These are phyloP conservation scores for Lactarius akahatsu DNA, from an alignment of 768 basidiomycete species.

Conservation along the genomic window DNA sequence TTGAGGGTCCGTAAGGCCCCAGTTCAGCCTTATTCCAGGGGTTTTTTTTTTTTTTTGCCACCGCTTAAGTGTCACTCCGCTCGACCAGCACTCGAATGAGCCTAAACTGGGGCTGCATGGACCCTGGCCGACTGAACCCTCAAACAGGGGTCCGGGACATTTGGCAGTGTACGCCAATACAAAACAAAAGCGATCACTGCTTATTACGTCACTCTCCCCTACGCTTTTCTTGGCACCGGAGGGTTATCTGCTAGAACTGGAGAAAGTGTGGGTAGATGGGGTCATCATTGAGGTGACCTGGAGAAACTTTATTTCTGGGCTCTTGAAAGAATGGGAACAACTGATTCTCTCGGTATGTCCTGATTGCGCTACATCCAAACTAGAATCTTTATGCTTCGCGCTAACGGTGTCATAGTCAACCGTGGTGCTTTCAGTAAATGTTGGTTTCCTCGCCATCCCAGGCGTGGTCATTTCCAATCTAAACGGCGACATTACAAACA, in stretches of 20 bases:
- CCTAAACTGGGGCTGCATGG: too few relatives aligned
- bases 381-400: neutral
- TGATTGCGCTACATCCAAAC: neutral
- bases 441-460: constrained; percentile 39
- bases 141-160: too few relatives aligned
- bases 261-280: neutral
- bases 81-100: too few relatives aligned
- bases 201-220: neutral
- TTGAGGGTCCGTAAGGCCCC: too few relatives aligned
- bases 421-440: constrained; percentile 37
- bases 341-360: neutral
- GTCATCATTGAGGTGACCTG: neutral
- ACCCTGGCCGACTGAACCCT: too few relatives aligned
- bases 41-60: too few relatives aligned
- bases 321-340: constrained; percentile 1
- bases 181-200: neutral
- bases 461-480: constrained; percentile 25
- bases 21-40: too few relatives aligned
- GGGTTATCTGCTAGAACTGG: neutral
- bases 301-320: neutral
- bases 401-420: constrained; percentile 30
- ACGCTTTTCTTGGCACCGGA: neutral
- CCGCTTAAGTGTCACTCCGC: too few relatives aligned
- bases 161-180: too few relatives aligned
- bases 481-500: neutral